A percentile compares a stretch with the other conserved stretches of the same genome.
These are phyloP conservation scores for Penicillium daleae DNA, from an alignment of 495 filamentous ascomycete species.

Conservation along the genomic window DNA sequence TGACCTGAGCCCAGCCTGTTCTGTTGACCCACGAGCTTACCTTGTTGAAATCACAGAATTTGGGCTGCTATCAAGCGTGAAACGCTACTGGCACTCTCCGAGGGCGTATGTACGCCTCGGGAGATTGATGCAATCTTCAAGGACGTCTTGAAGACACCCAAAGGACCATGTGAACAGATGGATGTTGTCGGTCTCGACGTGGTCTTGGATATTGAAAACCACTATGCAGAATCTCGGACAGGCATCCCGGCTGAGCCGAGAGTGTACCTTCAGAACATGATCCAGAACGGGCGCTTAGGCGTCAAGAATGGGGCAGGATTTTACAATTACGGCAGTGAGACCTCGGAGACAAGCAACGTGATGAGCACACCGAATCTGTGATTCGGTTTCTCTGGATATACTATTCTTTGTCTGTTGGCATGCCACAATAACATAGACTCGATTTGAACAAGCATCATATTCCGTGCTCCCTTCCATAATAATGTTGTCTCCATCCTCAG, in stretches of 20 bases:
- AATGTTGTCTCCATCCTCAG: background rate
- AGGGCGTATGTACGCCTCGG: constrained; percentile 37
- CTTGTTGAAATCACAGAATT: constrained; percentile 27
- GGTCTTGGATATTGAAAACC: constrained; percentile 44
- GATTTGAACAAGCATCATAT: background rate
- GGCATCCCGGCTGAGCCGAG: constrained; percentile 32
- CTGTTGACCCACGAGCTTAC: background rate
- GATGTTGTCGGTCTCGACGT: constrained; percentile 47
- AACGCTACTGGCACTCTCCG: constrained; percentile 34
- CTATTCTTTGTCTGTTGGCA: background rate
- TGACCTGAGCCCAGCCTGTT: background rate
- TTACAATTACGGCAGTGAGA: constrained; percentile 32
- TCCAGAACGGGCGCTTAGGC: constrained; percentile 31
- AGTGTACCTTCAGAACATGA: constrained; percentile 29
- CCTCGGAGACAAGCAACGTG: background rate
- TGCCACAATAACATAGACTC: background rate
- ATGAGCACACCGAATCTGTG: constrained; percentile 1
- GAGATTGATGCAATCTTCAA: constrained; percentile 48
- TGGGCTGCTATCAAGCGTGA: constrained; percentile 50
- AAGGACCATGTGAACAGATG: constrained; percentile 46
- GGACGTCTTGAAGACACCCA: constrained; percentile 39
- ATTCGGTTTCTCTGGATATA: background rate
- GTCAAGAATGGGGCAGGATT: constrained; percentile 39
- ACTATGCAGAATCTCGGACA: constrained; percentile 32
- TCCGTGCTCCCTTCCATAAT: background rate